phyloP scores from a whole-genome alignment of 768 basidiomycete species.

The Suillus subluteus region DNA sequence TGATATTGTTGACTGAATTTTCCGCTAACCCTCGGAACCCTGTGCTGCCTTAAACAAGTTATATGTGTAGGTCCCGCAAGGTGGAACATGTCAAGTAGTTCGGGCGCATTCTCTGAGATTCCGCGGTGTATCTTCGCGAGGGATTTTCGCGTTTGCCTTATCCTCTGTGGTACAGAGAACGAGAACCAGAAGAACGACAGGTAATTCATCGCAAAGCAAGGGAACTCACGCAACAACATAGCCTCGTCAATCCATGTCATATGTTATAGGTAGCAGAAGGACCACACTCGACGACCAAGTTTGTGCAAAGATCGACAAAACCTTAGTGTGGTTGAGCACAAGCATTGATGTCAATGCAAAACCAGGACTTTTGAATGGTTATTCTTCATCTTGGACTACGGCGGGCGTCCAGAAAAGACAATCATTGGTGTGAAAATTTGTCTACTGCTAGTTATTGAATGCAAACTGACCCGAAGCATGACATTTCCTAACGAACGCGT shows the following conservation, averaged over 20 bases:
- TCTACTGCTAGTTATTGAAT: not conserved
- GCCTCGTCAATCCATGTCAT: not conserved
- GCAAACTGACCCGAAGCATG: not conserved
- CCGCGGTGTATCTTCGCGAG: not conserved
- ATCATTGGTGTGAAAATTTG: not conserved
- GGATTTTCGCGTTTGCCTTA: not conserved
- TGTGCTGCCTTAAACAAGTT: not conserved
- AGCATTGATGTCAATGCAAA: not conserved
- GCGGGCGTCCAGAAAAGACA: not conserved
- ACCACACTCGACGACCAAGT: not conserved
- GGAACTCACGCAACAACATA: not conserved
- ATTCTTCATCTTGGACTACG: not conserved
- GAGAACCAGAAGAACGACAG: not conserved
- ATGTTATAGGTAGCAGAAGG: not conserved
- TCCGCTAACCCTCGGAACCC: not conserved
- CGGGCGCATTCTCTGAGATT: not conserved
- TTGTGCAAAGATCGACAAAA: not conserved
- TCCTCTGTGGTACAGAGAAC: not conserved
- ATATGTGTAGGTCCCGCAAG: not conserved
- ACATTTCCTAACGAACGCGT: not conserved
- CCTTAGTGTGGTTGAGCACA: not conserved
- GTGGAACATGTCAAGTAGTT: not conserved
- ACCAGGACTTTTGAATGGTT: too few species aligned
- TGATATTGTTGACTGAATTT: not conserved
- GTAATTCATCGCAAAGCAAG: not conserved